Base-by-base conservation (phyloP, 2,329 filamentous ascomycete species). In the Fusarium paranaense region DNA sequence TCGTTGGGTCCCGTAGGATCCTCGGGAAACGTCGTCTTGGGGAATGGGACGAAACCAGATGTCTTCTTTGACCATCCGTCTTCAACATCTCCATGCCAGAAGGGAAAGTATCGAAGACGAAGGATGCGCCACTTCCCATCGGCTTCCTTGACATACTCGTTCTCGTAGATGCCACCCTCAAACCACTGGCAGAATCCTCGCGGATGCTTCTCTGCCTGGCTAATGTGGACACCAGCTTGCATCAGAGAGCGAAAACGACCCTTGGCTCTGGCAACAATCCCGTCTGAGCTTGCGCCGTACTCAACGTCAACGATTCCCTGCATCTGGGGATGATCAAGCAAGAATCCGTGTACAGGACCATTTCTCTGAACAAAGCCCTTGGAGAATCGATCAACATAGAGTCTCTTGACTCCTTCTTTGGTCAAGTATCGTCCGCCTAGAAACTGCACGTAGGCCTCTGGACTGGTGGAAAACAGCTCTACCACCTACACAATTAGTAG, bases 81-180 rank as follows among this genome's bases (percentile, higher is more conserved):
- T 7, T 69, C 66, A 6, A 69, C 62, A 32, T 66, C 62, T 16
- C 66, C 66, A 6, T 69, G 66, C 66, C 66, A 69, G 45, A 69
- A 69, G 3, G 66, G 66, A 38, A 65, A 69, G 22, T 69, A 69
- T 4, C 66, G 62, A 20, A 69, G 45, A 61, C 40, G 56, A 1
- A 69, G 37, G 16, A 69, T 65, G 1, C 56, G 42, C 66, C 66
- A 69, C 22, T 61, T 52, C 2, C 66, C 62, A 10, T 69, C 66
- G 2, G 54, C 42, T 10, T 66, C 62, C 16, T 69, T 69, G 32
- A 69, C 64, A 7, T 69, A 69, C 45, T 69, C 66, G 11, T 69
- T 69, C 62, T 69, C 66, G 10, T 69, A 69, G n/a, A 69, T 66
- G n/a, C 66, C 66, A 6, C 66, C 66, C 11, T 69, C 66, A 0